phyloP scores from a whole-genome alignment of 208 protist genomes.

The Leptomonas seymouri region DNA sequence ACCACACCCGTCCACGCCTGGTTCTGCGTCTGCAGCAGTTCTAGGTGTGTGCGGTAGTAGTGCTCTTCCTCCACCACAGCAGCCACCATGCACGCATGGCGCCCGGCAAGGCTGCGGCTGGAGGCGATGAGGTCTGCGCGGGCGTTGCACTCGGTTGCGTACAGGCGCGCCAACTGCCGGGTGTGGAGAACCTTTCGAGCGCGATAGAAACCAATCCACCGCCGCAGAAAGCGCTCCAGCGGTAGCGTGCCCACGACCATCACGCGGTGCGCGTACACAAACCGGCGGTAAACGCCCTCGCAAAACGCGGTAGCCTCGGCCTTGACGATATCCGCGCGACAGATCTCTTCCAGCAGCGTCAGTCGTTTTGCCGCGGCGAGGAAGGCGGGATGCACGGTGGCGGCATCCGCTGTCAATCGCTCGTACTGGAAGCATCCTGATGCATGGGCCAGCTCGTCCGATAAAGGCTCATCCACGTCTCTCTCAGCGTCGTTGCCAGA shows the following conservation, averaged over 20 bases:
- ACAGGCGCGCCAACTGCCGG: conserved; percentile 15
- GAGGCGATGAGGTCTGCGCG: conserved; percentile 37
- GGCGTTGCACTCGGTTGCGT: conserved; percentile 25
- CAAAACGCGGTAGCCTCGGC: conserved; percentile 32
- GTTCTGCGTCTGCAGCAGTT: conserved; percentile 35
- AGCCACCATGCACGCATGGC: conserved; percentile 18
- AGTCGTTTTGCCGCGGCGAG: conserved; percentile 4
- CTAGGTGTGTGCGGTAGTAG: conserved; percentile 43
- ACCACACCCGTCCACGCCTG: conserved; percentile 41
- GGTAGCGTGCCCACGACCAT: conserved; percentile 36
- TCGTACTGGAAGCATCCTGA: not conserved
- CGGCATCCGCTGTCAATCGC: not conserved
- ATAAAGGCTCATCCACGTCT: not conserved
- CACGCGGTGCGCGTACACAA: conserved; percentile 34
- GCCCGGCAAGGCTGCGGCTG: conserved; percentile 20
- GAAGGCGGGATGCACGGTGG: conserved; percentile 11
- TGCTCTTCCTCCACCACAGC: conserved; percentile 37
- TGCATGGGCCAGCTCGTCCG: not conserved
- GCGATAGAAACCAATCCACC: conserved; percentile 39
- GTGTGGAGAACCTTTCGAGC: conserved; percentile 30
- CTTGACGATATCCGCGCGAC: conserved; percentile 28
- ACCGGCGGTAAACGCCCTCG: not conserved
- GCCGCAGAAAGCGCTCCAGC: conserved; percentile 37
- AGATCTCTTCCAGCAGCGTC: conserved; percentile 37
- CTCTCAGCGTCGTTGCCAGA: not conserved